These are phyloP conservation scores for Cladosporium sp. DNA, from an alignment of 2,329 filamentous ascomycete genomes.

Conservation along the genomic window DNA sequence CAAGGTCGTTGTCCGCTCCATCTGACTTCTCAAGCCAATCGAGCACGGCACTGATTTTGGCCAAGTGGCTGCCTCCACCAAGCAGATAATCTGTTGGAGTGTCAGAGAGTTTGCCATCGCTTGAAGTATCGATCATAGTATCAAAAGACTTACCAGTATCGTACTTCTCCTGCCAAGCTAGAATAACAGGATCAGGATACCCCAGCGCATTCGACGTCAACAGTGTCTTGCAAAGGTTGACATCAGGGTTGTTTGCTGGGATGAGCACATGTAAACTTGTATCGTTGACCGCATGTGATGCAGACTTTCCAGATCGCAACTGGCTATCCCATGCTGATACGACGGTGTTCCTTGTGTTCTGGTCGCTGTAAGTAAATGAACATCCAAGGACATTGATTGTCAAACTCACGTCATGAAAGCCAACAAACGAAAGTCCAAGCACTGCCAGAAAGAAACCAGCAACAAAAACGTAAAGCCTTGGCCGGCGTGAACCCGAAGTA, in stretches of 20 bases:
- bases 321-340: slow-evolving; percentile 16
- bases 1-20: slow-evolving; percentile 28
- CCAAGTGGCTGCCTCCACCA: slow-evolving; percentile 28
- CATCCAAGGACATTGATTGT: background rate
- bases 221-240: slow-evolving; percentile 31
- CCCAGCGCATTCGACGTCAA: slow-evolving; percentile 27
- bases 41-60: slow-evolving; percentile 33
- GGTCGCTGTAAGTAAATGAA: background rate
- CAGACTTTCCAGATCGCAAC: slow-evolving; percentile 1
- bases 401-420: slow-evolving; percentile 11
- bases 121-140: background rate
- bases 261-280: slow-evolving; percentile 33
- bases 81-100: slow-evolving; percentile 12
- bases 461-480: slow-evolving; percentile 12
- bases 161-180: slow-evolving; percentile 22
- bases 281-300: background rate
- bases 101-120: background rate
- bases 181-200: slow-evolving; percentile 27
- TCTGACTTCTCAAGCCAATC: slow-evolving; percentile 27
- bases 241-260: slow-evolving; percentile 30
- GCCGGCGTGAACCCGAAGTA: slow-evolving; percentile 1
- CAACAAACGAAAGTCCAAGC: slow-evolving; percentile 7
- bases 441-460: slow-evolving; percentile 12
- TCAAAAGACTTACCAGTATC: background rate
- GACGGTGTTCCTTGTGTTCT: slow-evolving; percentile 2